Evolutionary conservation across 208 protist species (phyloP).

Genomic region (Leishmania lainsoni): DNA sequence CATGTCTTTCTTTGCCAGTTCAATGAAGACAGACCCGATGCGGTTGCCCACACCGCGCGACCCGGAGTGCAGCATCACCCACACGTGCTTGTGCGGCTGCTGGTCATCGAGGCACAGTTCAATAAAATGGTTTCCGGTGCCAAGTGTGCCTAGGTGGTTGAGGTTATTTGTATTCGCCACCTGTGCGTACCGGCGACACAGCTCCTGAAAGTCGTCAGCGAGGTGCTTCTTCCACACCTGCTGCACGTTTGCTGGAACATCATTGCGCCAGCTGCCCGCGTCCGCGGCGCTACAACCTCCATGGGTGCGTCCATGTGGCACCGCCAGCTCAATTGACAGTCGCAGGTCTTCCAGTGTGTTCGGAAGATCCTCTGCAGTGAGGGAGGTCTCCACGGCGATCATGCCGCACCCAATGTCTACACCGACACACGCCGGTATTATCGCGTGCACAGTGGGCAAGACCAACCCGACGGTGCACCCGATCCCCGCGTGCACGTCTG

Average conservation of each 20-base stretch:
- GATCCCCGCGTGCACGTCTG: constrained; percentile 86
- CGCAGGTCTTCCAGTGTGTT: constrained; percentile 60
- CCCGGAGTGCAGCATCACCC: constrained; percentile 93
- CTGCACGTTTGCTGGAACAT: constrained; percentile 48
- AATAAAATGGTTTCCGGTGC: constrained; percentile 91
- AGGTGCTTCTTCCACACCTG: constrained; percentile 66
- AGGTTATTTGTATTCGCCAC: constrained; percentile 77
- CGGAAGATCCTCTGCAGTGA: constrained; percentile 71
- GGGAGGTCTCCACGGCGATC: constrained; percentile 75
- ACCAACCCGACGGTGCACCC: constrained; percentile 87
- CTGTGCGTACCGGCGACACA: constrained; percentile 47
- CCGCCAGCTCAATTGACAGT: constrained; percentile 70
- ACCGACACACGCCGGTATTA: constrained; percentile 89
- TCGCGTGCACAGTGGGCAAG: constrained; percentile 75
- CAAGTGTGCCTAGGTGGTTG: constrained; percentile 87
- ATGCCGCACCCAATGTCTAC: constrained; percentile 94
- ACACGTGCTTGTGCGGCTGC: constrained; percentile 44
- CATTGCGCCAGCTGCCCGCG: constrained; percentile 70
- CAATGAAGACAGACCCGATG: constrained; percentile 85
- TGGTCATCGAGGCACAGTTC: constrained; percentile 87
- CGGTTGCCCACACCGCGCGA: constrained; percentile 89
- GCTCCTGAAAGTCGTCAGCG: constrained; percentile 59
- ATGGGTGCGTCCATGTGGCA: constrained; percentile 85
- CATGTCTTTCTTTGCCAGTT: constrained; percentile 85
- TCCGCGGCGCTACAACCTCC: constrained; percentile 52